These are phyloP conservation scores for Corymbia citriodora DNA, from an alignment of 441 rosid species.

Conservation along the genomic window DNA sequence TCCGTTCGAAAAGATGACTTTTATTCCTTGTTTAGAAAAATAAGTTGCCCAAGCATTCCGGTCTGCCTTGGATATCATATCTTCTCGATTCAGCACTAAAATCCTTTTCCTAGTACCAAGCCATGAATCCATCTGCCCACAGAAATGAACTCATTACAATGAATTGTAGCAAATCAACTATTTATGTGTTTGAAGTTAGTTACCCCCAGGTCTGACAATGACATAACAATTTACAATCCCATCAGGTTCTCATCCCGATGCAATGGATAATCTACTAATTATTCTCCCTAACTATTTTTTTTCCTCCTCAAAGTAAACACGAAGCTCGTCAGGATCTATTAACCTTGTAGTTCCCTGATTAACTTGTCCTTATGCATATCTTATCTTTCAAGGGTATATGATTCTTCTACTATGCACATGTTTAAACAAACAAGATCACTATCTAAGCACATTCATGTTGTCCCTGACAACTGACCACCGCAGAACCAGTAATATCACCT, in stretches of 20 bases:
- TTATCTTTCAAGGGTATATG: not conserved
- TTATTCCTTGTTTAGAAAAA: constrained; percentile 71
- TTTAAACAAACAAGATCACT: not conserved
- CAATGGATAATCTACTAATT: not conserved
- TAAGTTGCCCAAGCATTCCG: constrained; percentile 93
- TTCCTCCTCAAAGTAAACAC: not conserved
- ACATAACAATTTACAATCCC: not conserved
- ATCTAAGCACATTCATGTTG: not conserved
- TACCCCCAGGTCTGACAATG: not conserved
- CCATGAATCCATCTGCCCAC: constrained; percentile 80
- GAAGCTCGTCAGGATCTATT: not conserved
- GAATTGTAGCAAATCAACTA: not conserved
- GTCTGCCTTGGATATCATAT: constrained; percentile 82
- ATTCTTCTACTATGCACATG: not conserved
- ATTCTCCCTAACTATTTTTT: not conserved
- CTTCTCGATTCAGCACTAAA: constrained; percentile 89
- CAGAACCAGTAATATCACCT: constrained; percentile 28
- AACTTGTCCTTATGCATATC: not conserved
- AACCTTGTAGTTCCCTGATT: not conserved
- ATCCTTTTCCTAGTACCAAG: constrained; percentile 89
- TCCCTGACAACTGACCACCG: not conserved
- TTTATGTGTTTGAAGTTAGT: not conserved
- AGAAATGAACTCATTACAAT: not conserved
- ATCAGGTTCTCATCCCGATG: not conserved
- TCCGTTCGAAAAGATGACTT: constrained; percentile 74